Percentiles rank a stretch among this genome's conserved stretches.
These are phyloP conservation scores for Citrus glauca DNA, from an alignment of 345 rosid genomes.

Conservation along the genomic window DNA sequence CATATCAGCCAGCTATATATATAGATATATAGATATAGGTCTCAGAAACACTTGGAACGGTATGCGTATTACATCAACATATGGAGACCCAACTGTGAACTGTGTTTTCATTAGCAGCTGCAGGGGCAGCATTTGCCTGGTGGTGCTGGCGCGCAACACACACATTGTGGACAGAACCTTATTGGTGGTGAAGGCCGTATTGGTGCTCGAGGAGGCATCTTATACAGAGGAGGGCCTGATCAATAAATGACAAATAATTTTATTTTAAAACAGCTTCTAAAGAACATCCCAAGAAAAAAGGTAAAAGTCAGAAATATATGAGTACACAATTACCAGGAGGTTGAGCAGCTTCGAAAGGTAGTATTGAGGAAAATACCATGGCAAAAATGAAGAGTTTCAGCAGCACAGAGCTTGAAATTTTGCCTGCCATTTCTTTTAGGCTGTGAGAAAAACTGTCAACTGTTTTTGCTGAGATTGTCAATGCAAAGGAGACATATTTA, in stretches of 20 bases:
- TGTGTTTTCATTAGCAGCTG: not conserved
- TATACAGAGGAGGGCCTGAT: accelerated
- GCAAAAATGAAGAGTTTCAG: not conserved
- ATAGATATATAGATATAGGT: not conserved
- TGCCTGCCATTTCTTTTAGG: not conserved
- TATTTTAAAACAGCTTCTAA: not conserved
- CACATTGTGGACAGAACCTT: slow-evolving; percentile 17
- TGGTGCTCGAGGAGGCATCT: not conserved
- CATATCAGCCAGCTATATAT: not conserved
- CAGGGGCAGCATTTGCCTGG: not conserved
- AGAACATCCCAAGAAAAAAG: not conserved
- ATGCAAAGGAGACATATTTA: not conserved
- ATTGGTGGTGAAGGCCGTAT: not conserved
- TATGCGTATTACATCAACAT: not conserved
- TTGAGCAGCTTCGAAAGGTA: not conserved
- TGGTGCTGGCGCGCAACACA: slow-evolving; percentile 8
- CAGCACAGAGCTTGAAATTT: not conserved
- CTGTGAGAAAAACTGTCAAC: not conserved
- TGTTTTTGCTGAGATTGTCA: not conserved
- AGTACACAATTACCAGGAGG: not conserved
- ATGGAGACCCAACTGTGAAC: too few species aligned
- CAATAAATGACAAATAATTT: not conserved
- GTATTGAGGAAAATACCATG: not conserved
- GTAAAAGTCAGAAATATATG: not conserved
- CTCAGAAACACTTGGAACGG: not conserved